These are phyloP conservation scores for Spathaspora gorwiae DNA, from an alignment of 805 yeast species.

Conservation along the genomic window DNA sequence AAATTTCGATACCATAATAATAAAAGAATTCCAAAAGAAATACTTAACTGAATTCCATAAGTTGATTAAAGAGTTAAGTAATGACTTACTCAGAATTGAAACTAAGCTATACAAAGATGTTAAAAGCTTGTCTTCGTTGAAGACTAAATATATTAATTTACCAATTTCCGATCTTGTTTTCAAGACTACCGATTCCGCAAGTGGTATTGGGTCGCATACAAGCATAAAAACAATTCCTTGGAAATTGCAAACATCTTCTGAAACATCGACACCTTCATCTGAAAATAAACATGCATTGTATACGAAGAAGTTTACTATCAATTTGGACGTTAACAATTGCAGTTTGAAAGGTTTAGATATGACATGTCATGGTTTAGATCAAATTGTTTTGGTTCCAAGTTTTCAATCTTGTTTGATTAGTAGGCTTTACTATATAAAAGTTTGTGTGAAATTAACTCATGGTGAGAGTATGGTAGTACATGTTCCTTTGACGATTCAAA, in stretches of 20 bases:
- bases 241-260: slow-evolving; percentile 12
- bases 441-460: slow-evolving; percentile 24
- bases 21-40: slow-evolving; percentile 24
- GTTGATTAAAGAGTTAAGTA: slow-evolving; percentile 31
- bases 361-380: slow-evolving; percentile 20
- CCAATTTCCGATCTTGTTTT: slow-evolving; percentile 17
- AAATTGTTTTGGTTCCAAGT: slow-evolving; percentile 33
- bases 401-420: slow-evolving; percentile 35
- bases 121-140: slow-evolving; percentile 29
- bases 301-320: slow-evolving; percentile 25
- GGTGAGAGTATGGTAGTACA: slow-evolving; percentile 29
- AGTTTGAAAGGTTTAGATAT: slow-evolving; percentile 23
- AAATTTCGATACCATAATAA: slow-evolving; percentile 30
- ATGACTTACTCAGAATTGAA: slow-evolving; percentile 29
- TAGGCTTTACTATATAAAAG: slow-evolving; percentile 32
- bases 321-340: slow-evolving; percentile 24
- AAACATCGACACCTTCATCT: not conserved
- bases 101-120: slow-evolving; percentile 32
- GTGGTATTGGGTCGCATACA: slow-evolving; percentile 16
- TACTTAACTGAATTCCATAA: slow-evolving; percentile 20
- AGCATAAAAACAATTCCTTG: slow-evolving; percentile 26
- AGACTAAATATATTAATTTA: slow-evolving; percentile 31
- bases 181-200: slow-evolving; percentile 5
- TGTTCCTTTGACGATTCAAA: slow-evolving; percentile 32
- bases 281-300: slow-evolving; percentile 15